Conservation (phyloP, 208 protist species). For the Leishmania lainsoni region DNA sequence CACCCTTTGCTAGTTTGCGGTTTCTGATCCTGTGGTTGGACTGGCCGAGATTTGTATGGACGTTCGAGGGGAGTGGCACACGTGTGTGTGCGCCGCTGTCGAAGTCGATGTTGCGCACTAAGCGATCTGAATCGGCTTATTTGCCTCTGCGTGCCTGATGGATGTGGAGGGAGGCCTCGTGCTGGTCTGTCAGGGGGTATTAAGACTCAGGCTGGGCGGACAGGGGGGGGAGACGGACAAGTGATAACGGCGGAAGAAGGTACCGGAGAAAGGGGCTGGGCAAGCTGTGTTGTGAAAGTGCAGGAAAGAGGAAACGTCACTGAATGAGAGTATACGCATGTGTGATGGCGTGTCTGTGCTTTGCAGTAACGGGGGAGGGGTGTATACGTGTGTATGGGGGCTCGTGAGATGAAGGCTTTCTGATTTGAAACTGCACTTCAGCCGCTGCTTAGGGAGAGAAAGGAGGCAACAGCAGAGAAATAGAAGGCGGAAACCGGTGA, state of each 20-base stretch:
- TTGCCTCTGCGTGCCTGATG: not conserved
- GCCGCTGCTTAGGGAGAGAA: not conserved
- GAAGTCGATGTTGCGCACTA: not conserved
- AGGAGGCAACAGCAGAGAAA: not conserved
- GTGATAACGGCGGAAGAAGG: not conserved
- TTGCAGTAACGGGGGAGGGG: not conserved
- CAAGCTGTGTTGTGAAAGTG: not conserved
- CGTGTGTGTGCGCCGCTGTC: not conserved
- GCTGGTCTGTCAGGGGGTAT: not conserved
- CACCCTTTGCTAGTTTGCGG: not conserved
- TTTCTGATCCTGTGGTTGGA: not conserved
- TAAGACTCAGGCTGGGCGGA: not conserved
- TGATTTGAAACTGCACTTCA: not conserved
- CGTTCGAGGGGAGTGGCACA: not conserved
- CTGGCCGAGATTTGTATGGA: not conserved
- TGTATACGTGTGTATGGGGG: not conserved
- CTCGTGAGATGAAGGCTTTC: not conserved
- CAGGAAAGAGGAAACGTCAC: not conserved
- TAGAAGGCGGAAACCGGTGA: not conserved
- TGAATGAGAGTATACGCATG: not conserved
- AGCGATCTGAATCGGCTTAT: not conserved
- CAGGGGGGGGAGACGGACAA: not conserved
- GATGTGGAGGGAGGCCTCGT: not conserved
- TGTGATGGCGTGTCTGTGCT: not conserved
- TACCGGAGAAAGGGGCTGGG: not conserved